Evolutionary conservation across 805 yeast species (phyloP).

Genomic region (Danielia reshetovae): DNA sequence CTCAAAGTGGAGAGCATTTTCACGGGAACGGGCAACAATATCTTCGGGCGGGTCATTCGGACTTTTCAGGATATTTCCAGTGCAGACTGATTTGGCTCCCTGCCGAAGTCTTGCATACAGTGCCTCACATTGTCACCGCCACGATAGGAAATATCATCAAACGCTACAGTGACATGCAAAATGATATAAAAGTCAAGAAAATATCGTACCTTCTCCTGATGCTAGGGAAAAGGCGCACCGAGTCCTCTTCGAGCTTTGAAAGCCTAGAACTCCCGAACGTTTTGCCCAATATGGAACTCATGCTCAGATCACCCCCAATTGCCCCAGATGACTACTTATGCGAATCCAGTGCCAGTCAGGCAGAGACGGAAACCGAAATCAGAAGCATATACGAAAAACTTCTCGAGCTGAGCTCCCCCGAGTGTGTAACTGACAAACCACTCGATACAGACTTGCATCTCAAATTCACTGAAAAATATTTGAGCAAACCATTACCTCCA

Average conservation of each 20-base stretch:
- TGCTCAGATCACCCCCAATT: slow-evolving; percentile 11
- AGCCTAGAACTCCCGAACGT: slow-evolving; percentile 11
- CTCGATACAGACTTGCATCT: slow-evolving; percentile 34
- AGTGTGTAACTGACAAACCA: slow-evolving; percentile 12
- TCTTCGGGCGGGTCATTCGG: too few relatives aligned
- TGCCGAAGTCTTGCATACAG: too few relatives aligned
- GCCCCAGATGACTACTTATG: slow-evolving; percentile 22
- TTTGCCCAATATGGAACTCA: slow-evolving; percentile 3
- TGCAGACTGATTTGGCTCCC: too few relatives aligned
- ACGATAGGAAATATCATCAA: not conserved
- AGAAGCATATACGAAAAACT: slow-evolving; percentile 26
- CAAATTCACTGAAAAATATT: slow-evolving; percentile 38
- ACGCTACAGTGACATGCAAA: not conserved
- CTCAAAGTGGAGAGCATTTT: too few relatives aligned
- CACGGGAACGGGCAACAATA: too few relatives aligned
- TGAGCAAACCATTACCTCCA: slow-evolving; percentile 45
- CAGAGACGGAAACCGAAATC: slow-evolving; percentile 26
- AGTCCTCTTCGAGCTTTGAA: slow-evolving; percentile 13
- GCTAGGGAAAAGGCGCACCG: slow-evolving; percentile 3
- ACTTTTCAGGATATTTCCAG: too few relatives aligned
- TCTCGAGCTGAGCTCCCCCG: slow-evolving; percentile 4
- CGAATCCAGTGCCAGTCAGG: slow-evolving; percentile 35
- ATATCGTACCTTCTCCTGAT: slow-evolving; percentile 9
- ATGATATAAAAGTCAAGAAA: slow-evolving; percentile 3
- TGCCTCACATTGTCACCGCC: not conserved